Evolutionary conservation across 2,329 filamentous ascomycete species (phyloP).

Genomic region (Exophiala sideris): DNA sequence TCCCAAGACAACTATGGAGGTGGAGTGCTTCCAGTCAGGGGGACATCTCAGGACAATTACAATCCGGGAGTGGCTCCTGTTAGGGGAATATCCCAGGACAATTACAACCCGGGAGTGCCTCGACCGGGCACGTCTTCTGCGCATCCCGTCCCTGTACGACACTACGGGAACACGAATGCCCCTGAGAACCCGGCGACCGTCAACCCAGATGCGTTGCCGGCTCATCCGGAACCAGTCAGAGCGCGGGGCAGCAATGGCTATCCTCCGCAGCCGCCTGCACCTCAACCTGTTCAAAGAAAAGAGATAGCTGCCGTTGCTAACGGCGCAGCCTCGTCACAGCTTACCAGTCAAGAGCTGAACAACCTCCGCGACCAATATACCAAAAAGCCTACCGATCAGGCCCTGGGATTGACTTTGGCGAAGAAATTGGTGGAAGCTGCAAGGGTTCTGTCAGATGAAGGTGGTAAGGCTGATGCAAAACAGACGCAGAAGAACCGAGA

Average conservation of each 20-base stretch:
- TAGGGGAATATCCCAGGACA: slow-evolving; percentile 16
- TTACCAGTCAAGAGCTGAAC: slow-evolving; percentile 77
- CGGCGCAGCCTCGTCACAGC: slow-evolving; percentile 37
- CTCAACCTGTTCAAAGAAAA: slow-evolving; percentile 1
- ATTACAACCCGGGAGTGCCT: slow-evolving; percentile 11
- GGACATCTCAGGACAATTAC: slow-evolving; percentile 16
- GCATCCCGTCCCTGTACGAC: slow-evolving; percentile 25
- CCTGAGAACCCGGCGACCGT: slow-evolving; percentile 25
- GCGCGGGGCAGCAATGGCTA: slow-evolving; percentile 38
- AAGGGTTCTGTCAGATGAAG: slow-evolving; percentile 72
- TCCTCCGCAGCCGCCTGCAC: slow-evolving; percentile 4
- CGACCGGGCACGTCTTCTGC: slow-evolving; percentile 13
- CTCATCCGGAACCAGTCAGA: slow-evolving; percentile 55
- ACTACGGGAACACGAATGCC: slow-evolving; percentile 9
- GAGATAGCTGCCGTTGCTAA: not conserved
- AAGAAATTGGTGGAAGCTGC: slow-evolving; percentile 85
- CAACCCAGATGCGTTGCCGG: slow-evolving; percentile 55
- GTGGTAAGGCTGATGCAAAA: slow-evolving; percentile 65
- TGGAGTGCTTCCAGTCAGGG: slow-evolving; percentile 16
- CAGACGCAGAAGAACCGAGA: slow-evolving; percentile 66
- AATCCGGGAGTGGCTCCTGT: slow-evolving; percentile 13
- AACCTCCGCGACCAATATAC: slow-evolving; percentile 67
- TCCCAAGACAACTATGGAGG: slow-evolving; percentile 22
- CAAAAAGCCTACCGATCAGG: slow-evolving; percentile 68
- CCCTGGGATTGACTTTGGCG: slow-evolving; percentile 68